These are phyloP conservation scores for Aureobasidium leucospermi DNA, from an alignment of 2,329 filamentous ascomycete species.

Conservation along the genomic window DNA sequence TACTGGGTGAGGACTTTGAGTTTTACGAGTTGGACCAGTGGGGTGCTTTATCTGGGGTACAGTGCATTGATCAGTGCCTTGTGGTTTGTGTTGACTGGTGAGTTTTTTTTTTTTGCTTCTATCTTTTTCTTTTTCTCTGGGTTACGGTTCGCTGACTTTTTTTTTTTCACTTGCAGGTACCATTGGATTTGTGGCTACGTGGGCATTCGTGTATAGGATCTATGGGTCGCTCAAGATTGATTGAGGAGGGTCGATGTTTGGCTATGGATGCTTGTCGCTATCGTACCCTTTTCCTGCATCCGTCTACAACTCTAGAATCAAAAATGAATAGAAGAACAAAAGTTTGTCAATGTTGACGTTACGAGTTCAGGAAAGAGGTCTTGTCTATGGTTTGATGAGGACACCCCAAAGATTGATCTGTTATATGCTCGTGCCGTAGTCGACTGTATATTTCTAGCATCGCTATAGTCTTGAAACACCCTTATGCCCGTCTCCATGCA, in stretches of 20 bases:
- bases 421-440: too few relatives aligned
- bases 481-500: too few relatives aligned
- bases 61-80: slow-evolving; percentile 81
- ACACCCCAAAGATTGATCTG: too few relatives aligned
- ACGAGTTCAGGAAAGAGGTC: too few relatives aligned
- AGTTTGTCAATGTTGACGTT: too few relatives aligned
- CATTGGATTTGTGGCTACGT: slow-evolving; percentile 92
- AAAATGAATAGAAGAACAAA: too few relatives aligned
- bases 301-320: too few relatives aligned
- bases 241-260: slow-evolving; percentile 32
- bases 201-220: slow-evolving; percentile 88
- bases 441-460: too few relatives aligned
- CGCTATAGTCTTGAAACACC: too few relatives aligned
- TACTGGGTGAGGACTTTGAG: slow-evolving; percentile 87
- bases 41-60: slow-evolving; percentile 89
- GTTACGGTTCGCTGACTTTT: slow-evolving; percentile 17
- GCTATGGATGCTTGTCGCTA: too few relatives aligned
- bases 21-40: slow-evolving; percentile 75
- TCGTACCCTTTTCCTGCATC: too few relatives aligned
- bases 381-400: too few relatives aligned
- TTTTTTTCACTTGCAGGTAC: slow-evolving; percentile 54
- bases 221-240: slow-evolving; percentile 99
- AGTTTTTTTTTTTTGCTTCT: slow-evolving; percentile 27
- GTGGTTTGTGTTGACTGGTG: slow-evolving; percentile 91
- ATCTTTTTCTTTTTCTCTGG: not conserved